A percentile compares a stretch with the other conserved stretches of the same genome.
These are phyloP conservation scores for Amaranthus hypochondriacus DNA, from an alignment of 148 eudicot species.

Conservation along the genomic window DNA sequence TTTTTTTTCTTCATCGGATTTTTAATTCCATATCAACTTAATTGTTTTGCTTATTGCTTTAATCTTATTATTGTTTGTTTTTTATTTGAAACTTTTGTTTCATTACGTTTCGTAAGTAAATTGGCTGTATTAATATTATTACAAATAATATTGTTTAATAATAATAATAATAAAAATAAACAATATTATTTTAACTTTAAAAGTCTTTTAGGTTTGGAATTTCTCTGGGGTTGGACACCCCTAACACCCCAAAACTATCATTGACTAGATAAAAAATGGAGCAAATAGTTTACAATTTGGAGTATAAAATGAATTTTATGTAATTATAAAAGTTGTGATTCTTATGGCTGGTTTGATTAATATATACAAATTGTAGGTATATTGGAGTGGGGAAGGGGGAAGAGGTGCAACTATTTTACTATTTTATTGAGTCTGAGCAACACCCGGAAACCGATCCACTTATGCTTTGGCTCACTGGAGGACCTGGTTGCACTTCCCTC, in stretches of 20 bases:
- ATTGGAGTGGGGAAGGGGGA: conserved; percentile 12
- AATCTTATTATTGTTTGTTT: background rate
- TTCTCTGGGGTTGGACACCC: no score
- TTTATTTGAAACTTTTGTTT: no score
- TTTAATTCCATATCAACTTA: background rate
- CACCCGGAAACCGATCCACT: conserved; percentile 10
- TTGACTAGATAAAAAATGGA: no score
- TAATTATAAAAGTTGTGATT: background rate
- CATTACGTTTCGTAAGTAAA: no score
- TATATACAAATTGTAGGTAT: conserved; percentile 1
- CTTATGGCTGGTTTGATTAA: background rate
- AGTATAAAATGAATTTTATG: no score
- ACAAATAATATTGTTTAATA: no score
- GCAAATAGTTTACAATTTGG: no score
- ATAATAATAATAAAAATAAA: no score
- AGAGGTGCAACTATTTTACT: conserved; percentile 14
- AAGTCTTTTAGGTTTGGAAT: no score
- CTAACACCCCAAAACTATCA: no score
- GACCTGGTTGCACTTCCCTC: conserved; percentile 13
- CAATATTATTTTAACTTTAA: no score
- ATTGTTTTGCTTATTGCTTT: background rate
- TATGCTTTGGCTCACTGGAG: conserved; percentile 17
- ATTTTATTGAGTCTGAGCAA: conserved; percentile 3
- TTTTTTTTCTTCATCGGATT: background rate
- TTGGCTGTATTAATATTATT: no score